A percentile compares a stretch with the other conserved stretches of the same genome.
These are phyloP conservation scores for Raphanus sativus DNA, from an alignment of 345 rosid genomes.

Conservation along the genomic window DNA sequence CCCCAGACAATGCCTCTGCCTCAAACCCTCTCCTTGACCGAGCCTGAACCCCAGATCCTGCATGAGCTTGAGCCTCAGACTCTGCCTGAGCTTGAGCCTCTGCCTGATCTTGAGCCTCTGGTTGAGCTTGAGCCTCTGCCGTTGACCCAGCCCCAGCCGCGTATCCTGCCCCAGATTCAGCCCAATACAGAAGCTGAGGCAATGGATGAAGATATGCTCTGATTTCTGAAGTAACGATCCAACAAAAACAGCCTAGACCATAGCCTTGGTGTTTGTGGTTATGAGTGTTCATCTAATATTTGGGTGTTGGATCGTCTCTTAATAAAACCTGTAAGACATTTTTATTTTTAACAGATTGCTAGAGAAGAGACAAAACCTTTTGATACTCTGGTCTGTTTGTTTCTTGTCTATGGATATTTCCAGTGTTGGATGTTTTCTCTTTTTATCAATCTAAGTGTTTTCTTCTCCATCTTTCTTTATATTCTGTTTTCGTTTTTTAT, in stretches of 20 bases:
- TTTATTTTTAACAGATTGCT: neutral
- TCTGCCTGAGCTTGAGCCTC: neutral
- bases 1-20: neutral
- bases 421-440: neutral
- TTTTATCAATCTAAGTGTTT: neutral
- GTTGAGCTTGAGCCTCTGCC: neutral
- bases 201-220: conserved; percentile 5
- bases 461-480: neutral
- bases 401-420: conserved; percentile 20
- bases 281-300: conserved; percentile 11
- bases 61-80: neutral
- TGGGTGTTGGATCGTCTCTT: conserved; percentile 16
- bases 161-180: neutral
- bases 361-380: conserved; percentile 1
- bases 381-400: conserved; percentile 14
- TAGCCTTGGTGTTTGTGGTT: conserved; percentile 20
- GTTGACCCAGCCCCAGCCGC: neutral
- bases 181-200: conserved; percentile 7
- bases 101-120: neutral
- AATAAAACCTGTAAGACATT: neutral
- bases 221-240: conserved; percentile 13
- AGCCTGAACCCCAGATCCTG: neutral
- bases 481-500: neutral
- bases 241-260: conserved; percentile 16
- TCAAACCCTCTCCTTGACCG: no score